Conservation (phyloP, 305 asterid genomes). For the Ilex paraguariensis region DNA sequence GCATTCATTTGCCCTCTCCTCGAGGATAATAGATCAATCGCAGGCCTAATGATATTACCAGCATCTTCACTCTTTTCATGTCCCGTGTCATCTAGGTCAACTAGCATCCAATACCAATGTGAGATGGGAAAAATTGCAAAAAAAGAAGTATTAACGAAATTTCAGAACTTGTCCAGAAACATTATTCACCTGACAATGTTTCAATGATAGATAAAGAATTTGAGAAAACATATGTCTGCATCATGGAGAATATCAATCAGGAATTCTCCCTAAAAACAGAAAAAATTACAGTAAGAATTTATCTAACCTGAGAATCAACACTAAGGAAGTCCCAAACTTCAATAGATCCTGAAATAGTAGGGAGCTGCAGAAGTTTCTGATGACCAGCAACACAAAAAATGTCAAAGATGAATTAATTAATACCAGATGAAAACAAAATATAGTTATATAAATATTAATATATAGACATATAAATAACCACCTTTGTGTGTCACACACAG, state of each 20-base stretch:
- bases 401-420: too few species aligned
- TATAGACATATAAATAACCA: too few species aligned
- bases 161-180: slow-evolving; percentile 15
- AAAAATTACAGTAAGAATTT: slow-evolving; percentile 15
- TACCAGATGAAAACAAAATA: too few species aligned
- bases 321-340: slow-evolving; percentile 99
- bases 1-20: slow-evolving; percentile 26
- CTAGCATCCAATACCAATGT: slow-evolving; percentile 35
- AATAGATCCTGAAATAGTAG: slow-evolving; percentile 78
- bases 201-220: slow-evolving; percentile 83
- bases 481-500: too few species aligned
- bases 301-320: slow-evolving; percentile 93
- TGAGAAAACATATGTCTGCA: slow-evolving; percentile 90
- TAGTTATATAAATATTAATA: too few species aligned
- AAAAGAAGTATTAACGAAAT: slow-evolving; percentile 1
- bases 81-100: slow-evolving; percentile 40
- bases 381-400: slow-evolving; percentile 24
- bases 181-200: slow-evolving; percentile 72
- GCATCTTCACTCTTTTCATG: slow-evolving; percentile 41
- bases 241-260: slow-evolving; percentile 14
- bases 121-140: slow-evolving; percentile 13
- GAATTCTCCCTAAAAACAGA: slow-evolving; percentile 14
- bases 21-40: slow-evolving; percentile 36
- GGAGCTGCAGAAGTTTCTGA: slow-evolving; percentile 91
- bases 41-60: slow-evolving; percentile 28